Evolutionary conservation across 2,329 filamentous ascomycete genomes (phyloP), one percentile per base, ranked within the genome.

Genomic region (Diplocarpon rosae): DNA sequence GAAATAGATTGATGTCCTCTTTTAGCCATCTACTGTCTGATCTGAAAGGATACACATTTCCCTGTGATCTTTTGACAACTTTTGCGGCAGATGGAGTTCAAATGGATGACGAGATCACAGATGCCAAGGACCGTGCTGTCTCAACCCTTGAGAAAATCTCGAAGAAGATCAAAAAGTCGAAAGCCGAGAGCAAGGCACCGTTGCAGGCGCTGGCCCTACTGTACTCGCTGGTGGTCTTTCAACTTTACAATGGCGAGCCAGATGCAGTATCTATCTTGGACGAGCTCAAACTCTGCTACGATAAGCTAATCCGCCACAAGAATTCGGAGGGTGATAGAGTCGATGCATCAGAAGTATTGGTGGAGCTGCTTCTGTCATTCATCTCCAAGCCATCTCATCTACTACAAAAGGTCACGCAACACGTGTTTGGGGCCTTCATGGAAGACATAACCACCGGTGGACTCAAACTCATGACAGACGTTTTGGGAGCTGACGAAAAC

Each of bases 291-390:
- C 70, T 82, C 47, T 88, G 83, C 61, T 83, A 82, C 47, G 72
- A 83, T 35, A 80, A 78, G 57, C 70, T 83, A 45, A 59, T 70
- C 44, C 61, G 64, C 17, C 62, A 65, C 39, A 73, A 78, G 52
- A 68, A 71, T 40, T 65, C 66, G 0, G 70, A 76, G 51, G 65
- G 75, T 60, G 61, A 66, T 32, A 69, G 76, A 55, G 64, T 68
- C 1, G 75, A 73, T 6, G 70, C 70, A 10, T 83, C 86, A 0
- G 80, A 85, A 57, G 73, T 86, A 20, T 66, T 95, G 8, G 79
- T 95, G 2, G 92, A 96, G 58, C 84, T 96, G 41, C 65, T 98
- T 7, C 70, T 96, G n/a, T 85, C 86, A 42, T 87, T 96, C 66
- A 76, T 93, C 2, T 85, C 88, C 0, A 86, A 87, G 50, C 85